These are phyloP conservation scores for Lentinula boryana DNA, from an alignment of 768 basidiomycete species.

Conservation along the genomic window DNA sequence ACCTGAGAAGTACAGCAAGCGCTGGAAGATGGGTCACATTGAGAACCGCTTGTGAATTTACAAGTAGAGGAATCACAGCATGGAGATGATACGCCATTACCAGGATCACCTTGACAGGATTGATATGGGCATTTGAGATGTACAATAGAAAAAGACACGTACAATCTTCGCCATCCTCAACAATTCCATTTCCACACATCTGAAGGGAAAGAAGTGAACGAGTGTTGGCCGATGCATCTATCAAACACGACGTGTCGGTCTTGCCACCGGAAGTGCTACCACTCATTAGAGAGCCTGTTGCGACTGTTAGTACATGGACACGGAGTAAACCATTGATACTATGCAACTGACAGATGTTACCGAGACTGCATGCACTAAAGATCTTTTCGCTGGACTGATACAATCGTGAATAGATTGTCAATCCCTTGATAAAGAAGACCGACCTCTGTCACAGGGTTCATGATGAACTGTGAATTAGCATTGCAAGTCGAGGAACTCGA, in stretches of 20 bases:
- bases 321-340: not conserved
- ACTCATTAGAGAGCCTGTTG: constrained; percentile 57
- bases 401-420: not conserved
- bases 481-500: constrained; percentile 51
- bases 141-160: not conserved
- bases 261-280: constrained; percentile 28
- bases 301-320: not conserved
- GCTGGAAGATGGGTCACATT: constrained; percentile 74
- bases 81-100: constrained; percentile 44
- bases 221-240: constrained; percentile 41
- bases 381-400: constrained; percentile 47
- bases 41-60: constrained; percentile 65
- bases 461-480: constrained; percentile 67
- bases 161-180: constrained; percentile 81
- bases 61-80: constrained; percentile 76
- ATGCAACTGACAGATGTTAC: constrained; percentile 71
- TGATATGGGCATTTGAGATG: not conserved
- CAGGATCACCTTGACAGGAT: constrained; percentile 47
- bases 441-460: constrained; percentile 64
- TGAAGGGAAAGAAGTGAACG: constrained; percentile 51
- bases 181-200: constrained; percentile 82
- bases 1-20: constrained; percentile 58
- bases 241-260: constrained; percentile 64
- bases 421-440: not conserved
- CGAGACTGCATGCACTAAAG: constrained; percentile 77